Percentiles rank a stretch among this genome's conserved stretches.
phyloP scores from a whole-genome alignment of 805 yeast species.

The Saccharomycopsis babjevae region DNA sequence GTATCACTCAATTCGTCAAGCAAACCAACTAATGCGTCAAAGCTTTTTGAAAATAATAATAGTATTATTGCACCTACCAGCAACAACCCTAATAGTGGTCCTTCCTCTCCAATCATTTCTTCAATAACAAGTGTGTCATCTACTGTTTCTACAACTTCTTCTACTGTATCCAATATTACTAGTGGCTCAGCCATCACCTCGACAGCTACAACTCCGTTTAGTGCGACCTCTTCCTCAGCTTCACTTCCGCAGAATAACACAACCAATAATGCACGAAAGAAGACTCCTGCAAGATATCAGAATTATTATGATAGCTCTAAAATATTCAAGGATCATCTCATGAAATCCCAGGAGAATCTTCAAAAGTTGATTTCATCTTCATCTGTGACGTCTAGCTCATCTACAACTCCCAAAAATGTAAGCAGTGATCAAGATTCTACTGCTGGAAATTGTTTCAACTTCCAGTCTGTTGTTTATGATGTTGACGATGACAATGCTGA shows the following conservation, averaged over 20 bases:
- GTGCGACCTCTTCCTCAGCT: background rate
- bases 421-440: background rate
- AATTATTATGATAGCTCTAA: constrained; percentile 37
- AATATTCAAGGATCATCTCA: constrained; percentile 34
- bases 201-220: background rate
- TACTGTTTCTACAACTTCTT: background rate
- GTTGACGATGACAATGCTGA: background rate
- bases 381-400: background rate
- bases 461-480: constrained; percentile 17
- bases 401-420: background rate
- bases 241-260: background rate
- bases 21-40: background rate
- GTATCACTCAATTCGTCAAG: background rate
- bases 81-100: constrained; percentile 15
- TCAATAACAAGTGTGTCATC: background rate
- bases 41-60: constrained; percentile 10
- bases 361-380: background rate
- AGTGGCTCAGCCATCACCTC: background rate
- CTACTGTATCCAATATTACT: background rate
- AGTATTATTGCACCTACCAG: constrained; percentile 14
- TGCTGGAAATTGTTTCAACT: constrained; percentile 10
- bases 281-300: constrained; percentile 40
- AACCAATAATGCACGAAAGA: constrained; percentile 14
- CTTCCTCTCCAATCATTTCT: constrained; percentile 5
- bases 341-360: constrained; percentile 4